phyloP scores from a whole-genome alignment of 192 early-diverging fungal species.

The Polychytrium aggregatum region DNA sequence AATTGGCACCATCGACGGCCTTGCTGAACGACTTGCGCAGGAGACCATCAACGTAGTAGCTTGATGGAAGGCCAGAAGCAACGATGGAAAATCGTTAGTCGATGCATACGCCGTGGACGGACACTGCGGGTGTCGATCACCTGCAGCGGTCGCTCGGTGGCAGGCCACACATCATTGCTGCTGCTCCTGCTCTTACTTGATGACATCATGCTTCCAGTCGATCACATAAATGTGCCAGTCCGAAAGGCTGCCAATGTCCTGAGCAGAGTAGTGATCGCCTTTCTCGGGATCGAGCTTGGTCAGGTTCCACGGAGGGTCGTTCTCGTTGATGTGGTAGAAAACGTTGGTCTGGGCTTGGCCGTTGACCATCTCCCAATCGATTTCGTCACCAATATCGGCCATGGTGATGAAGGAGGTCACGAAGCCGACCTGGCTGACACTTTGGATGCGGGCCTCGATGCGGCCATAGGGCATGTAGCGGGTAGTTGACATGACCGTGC shows the following conservation, averaged over 20 bases:
- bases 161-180: too few relatives aligned
- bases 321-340: slow-evolving; percentile 21
- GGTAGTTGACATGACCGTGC: too few relatives aligned
- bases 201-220: slow-evolving; percentile 13
- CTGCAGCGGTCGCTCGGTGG: too few relatives aligned
- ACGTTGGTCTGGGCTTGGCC: slow-evolving; percentile 17
- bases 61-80: too few relatives aligned
- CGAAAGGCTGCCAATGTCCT: background rate
- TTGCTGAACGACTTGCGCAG: too few relatives aligned
- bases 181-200: background rate
- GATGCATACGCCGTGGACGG: too few relatives aligned
- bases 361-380: slow-evolving; percentile 33
- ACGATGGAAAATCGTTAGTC: slow-evolving; percentile 16
- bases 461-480: slow-evolving; percentile 20
- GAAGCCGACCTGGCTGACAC: slow-evolving; percentile 6
- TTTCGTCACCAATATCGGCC: slow-evolving; percentile 27
- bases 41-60: too few relatives aligned
- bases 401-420: slow-evolving; percentile 32
- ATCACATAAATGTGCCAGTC: slow-evolving; percentile 17
- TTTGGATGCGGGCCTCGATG: slow-evolving; percentile 7
- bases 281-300: too few relatives aligned
- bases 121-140: background rate
- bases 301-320: too few relatives aligned
- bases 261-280: background rate
- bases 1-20: too few relatives aligned